A percentile compares a stretch with the other conserved stretches of the same genome.
These are phyloP conservation scores for Ramularia endophylla DNA, from an alignment of 2,329 filamentous ascomycete genomes.

Conservation along the genomic window DNA sequence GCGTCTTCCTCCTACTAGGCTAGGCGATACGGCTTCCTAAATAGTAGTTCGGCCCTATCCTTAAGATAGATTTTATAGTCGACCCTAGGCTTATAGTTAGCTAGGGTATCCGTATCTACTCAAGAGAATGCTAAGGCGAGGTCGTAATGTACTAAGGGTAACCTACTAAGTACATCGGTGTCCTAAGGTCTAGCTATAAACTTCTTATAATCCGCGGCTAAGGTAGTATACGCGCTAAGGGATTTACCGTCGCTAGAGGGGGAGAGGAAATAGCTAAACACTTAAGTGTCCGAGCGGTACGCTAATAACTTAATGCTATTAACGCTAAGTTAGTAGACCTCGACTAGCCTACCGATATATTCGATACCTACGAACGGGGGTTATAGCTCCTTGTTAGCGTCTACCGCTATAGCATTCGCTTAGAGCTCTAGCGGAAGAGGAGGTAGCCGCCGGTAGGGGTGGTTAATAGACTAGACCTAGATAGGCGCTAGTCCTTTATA, in stretches of 20 bases:
- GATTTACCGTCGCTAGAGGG: too few species aligned
- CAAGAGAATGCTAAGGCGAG: neutral
- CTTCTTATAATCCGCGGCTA: neutral
- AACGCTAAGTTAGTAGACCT: neutral
- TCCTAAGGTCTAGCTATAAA: constrained; percentile 1
- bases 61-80: too few species aligned
- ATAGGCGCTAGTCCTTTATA: too few species aligned
- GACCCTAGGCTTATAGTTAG: neutral
- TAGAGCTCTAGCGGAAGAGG: neutral
- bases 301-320: neutral
- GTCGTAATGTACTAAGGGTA: neutral
- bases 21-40: neutral
- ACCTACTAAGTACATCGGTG: neutral
- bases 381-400: neutral
- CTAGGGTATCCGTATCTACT: neutral
- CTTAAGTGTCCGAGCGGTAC: neutral
- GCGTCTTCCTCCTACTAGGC: neutral
- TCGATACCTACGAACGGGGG: neutral
- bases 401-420: neutral
- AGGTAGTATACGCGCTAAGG: neutral
- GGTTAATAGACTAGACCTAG: too few species aligned
- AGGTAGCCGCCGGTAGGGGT: neutral
- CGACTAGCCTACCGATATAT: neutral
- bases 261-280: neutral
- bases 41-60: neutral